Evolutionary conservation across 352 stramenopile species (phyloP), one percentile per base, ranked within the genome.

Genomic region (Phytopythium boreale): DNA sequence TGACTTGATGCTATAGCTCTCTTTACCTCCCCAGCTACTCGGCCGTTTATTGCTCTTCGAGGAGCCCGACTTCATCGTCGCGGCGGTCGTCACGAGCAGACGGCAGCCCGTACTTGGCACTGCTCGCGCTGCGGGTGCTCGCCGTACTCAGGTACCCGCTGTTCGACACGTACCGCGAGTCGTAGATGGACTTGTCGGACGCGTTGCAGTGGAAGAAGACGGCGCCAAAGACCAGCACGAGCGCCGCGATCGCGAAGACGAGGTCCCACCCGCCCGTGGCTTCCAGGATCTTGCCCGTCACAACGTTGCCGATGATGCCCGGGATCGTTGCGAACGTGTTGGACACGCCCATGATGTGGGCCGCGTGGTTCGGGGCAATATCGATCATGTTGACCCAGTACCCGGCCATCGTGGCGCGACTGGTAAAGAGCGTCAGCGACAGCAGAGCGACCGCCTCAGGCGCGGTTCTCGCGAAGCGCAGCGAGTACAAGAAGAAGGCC

Each of bases 351-450:
- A 96, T 96, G 58, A 96, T 76, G 68, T 95, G 83, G 6, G 82
- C 88, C 5, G 88, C 88, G 67, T 95, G 81, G 50, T 84, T 77
- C 17, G 86, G 83, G 0, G 73, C 86, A 56, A 96, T 86, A 74
- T 96, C 88, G 60, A 96, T 93, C 88, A 96, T 96, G 68, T 96
- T 96, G 62, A 96, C 84, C 86, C 86, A 96, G 70, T 90, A 96
- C 20, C 88, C 88, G 47, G 82, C 83, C 65, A 90, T 87, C 12
- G 86, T 76, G 12, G 82, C 81, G 43, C 88, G 88, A 59, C 77
- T 83, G 24, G 87, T 80, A 66, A 95, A 93, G 17, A 96, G 73
- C 46, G 86, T 91, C 36, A 92, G 56, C 29, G 75, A 95, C 46
- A 96, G 69, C 43, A 96, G 74, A 2, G 70, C 71, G 15, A 95